A percentile compares a stretch with the other conserved stretches of the same genome.
phyloP scores from a whole-genome alignment of 1,139 yeast genomes.

The Scheffersomyces lignicola region DNA sequence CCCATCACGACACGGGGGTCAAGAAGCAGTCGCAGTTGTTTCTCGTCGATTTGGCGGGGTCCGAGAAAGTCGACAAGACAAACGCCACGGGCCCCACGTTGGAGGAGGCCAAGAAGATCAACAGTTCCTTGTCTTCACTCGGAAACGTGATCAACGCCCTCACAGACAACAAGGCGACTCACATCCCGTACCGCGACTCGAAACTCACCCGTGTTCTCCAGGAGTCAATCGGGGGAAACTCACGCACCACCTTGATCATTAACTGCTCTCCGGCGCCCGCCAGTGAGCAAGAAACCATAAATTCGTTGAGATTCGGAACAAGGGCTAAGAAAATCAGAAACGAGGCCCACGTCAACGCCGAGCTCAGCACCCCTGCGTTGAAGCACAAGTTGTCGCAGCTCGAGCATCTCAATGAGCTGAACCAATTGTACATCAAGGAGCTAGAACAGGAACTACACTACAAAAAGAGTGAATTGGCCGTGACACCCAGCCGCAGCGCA shows the following conservation, averaged over 20 bases:
- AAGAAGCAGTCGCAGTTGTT: constrained; percentile 68
- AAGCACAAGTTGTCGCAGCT: constrained; percentile 50
- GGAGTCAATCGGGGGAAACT: constrained; percentile 86
- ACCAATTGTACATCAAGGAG: constrained; percentile 41
- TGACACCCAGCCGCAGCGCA: too few relatives aligned
- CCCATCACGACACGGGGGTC: constrained; percentile 53
- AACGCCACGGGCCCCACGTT: constrained; percentile 75
- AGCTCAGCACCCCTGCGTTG: constrained; percentile 58
- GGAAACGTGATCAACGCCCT: constrained; percentile 82
- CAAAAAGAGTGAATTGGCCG: background rate
- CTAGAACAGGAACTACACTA: constrained; percentile 48
- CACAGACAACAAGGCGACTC: constrained; percentile 66
- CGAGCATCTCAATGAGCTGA: constrained; percentile 47
- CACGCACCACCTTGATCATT: constrained; percentile 75
- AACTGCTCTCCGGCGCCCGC: constrained; percentile 71
- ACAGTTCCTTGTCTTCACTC: constrained; percentile 71
- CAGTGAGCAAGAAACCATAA: constrained; percentile 69
- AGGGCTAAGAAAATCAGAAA: constrained; percentile 75
- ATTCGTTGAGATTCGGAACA: constrained; percentile 78
- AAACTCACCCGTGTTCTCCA: constrained; percentile 80
- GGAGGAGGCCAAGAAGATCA: constrained; percentile 85
- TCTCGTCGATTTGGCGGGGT: constrained; percentile 85
- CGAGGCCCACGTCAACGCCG: constrained; percentile 67
- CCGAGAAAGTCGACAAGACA: constrained; percentile 82
- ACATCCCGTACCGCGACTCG: constrained; percentile 81